Evolutionary conservation across 192 early-diverging fungal genomes (phyloP), one percentile per base, ranked within the genome.

Genomic region (Backusella mclennaniae): DNA sequence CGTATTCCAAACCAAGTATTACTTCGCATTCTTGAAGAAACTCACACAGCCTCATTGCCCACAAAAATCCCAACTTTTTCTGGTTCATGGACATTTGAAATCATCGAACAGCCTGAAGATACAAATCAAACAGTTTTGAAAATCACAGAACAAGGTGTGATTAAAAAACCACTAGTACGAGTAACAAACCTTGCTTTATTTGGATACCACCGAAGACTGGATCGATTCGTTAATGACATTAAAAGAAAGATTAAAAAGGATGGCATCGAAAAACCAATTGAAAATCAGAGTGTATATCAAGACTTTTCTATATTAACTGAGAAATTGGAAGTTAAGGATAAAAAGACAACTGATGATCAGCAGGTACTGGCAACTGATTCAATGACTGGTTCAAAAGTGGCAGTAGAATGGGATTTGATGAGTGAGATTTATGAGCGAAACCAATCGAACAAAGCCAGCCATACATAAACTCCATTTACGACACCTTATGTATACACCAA

Each of bases 221-320:
- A 82, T 70, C 77, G 81, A 52, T 82, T 78, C 59, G 29, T 82
- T 35, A 82, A 82, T 35, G 81, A 82, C 36, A 38, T 82, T 44
- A 59, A 52, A n/a, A 73, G 69, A 59, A 72, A 73, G 33, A 76
- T 73, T 63, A 67, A 56, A 17, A 67, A 79, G 19, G 78, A 79
- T 33, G 53, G 1, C 23, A 52, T 15, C 17, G 14, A 41, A 68
- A 33, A 73, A 3, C 56, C 53, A 11, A 38, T 21, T 14, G 6
- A 29, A 31, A 23, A 26, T 1, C 29, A 39, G 19, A 41, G 23
- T n/a, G 59, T 73, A n/a, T 42, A 71, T 8, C 76, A 81, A 26
- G 77, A 74, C 19, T 63, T 63, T 14, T 29, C 56, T 63, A 11
- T 63, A 26, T 63, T 63, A 21, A 33, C 73, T 56, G n/a, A 21